Conservation (phyloP, 352 stramenopile species). For the Pythium periplocum region DNA sequence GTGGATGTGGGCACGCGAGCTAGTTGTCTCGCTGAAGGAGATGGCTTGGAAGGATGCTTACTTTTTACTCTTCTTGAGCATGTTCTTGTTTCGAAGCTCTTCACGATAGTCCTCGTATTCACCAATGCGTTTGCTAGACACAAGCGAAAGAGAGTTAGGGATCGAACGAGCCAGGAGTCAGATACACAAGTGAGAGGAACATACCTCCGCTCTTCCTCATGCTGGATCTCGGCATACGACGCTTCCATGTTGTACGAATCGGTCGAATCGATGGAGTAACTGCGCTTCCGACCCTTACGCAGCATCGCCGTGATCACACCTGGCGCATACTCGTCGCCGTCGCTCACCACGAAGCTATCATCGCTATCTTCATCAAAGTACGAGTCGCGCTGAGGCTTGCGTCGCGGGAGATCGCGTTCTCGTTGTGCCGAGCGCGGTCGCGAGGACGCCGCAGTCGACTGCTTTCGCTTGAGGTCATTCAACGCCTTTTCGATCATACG, state of each 20-base stretch:
- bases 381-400: slow-evolving; percentile 38
- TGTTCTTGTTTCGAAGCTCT: slow-evolving; percentile 81
- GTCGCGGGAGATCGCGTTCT: slow-evolving; percentile 12
- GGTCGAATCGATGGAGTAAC: slow-evolving; percentile 72
- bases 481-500: slow-evolving; percentile 77
- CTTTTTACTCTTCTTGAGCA: slow-evolving; percentile 72
- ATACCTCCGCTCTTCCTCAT: slow-evolving; percentile 81
- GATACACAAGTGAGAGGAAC: neutral
- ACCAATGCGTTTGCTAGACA: slow-evolving; percentile 51
- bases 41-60: slow-evolving; percentile 12
- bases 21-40: too few relatives aligned
- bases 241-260: slow-evolving; percentile 87
- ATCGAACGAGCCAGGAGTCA: too few relatives aligned
- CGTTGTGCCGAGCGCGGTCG: slow-evolving; percentile 24
- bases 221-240: slow-evolving; percentile 79
- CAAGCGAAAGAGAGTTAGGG: too few relatives aligned
- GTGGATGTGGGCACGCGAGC: too few relatives aligned
- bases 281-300: slow-evolving; percentile 61
- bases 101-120: slow-evolving; percentile 83
- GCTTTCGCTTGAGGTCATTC: slow-evolving; percentile 67
- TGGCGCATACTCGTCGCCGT: slow-evolving; percentile 69
- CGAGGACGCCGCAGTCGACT: slow-evolving; percentile 42
- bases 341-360: slow-evolving; percentile 83
- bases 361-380: slow-evolving; percentile 85
- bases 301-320: slow-evolving; percentile 80